Base-by-base conservation (phyloP, 257 asterid genomes). In the Verbena officinalis region DNA sequence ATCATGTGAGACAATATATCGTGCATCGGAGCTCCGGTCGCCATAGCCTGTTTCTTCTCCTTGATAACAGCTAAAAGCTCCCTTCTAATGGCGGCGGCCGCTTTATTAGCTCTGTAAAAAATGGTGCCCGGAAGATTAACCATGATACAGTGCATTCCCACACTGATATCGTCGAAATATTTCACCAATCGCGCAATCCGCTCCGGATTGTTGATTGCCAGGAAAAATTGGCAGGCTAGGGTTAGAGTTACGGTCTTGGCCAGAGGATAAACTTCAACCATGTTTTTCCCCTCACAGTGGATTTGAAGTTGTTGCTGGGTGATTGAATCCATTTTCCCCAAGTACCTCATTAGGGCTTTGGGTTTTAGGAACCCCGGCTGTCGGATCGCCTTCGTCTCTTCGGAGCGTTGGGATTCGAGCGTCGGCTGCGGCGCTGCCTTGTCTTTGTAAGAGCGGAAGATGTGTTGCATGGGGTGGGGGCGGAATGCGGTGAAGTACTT, bases 311-410 rank as follows among this genome's bases (percentile, higher is more conserved):
- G 77, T n/a, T 75, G 64, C 14, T 50, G 69, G 0, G 76, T 64
- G 10, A 72, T 71, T 1, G 67, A 27, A 43, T 82, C 91, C 84
- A 84, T 81, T 64, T 55, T 46, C 13, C 71, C 82, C 38, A 84
- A 23, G 60, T 54, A 84, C 48, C 81, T 61, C 33, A 53, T 56
- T 19, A 84, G 53, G 19, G 90, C 80, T 77, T 84, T 83, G 0
- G 87, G 87, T 17, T 81, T 84, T 5, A 84, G 22, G 30, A 84
- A 81, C 0, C 91, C 87, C 0, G 85, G 85, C 12, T 84, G 91
- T 0, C 87, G 73, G 16, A 79, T 46, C 0, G 46, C 51, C 31
- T 59, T 61, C 15, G 67, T 5, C 15, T 78, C 88, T 2, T 68
- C 80, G 5, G 13, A 0, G 54, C 12, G 34, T 17, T 39, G 33